phyloP scores from a whole-genome alignment of 164 flowering plant species.

The Aristolochia fimbriata region DNA sequence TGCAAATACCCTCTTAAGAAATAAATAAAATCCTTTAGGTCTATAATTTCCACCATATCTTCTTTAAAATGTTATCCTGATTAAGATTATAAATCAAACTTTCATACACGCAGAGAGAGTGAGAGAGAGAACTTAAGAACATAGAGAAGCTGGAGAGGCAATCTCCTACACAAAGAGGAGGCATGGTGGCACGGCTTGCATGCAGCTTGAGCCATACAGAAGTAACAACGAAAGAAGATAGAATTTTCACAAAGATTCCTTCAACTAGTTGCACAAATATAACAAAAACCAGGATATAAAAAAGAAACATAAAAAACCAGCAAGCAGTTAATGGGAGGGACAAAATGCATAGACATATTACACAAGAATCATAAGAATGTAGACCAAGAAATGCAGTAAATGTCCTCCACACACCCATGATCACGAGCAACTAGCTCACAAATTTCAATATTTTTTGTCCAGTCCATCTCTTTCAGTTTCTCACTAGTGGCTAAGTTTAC shows the following conservation, averaged over 20 bases:
- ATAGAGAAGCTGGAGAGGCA: no score
- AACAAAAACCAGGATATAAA: no score
- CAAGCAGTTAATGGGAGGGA: neutral
- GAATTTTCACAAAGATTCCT: no score
- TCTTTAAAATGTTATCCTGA: no score
- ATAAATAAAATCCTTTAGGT: neutral
- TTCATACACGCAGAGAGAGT: neutral
- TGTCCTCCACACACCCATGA: constrained; percentile 37
- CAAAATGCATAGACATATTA: neutral
- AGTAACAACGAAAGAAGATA: no score
- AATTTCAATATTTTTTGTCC: constrained; percentile 77
- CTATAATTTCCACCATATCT: neutral
- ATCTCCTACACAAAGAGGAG: no score
- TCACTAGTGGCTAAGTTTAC: constrained; percentile 79
- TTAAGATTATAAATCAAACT: neutral
- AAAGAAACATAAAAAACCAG: neutral
- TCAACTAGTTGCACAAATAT: no score
- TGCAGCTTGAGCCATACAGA: no score
- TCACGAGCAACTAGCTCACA: constrained; percentile 77
- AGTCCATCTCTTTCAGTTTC: constrained; percentile 74
- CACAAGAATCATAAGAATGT: no score
- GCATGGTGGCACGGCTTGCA: no score
- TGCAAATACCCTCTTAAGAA: neutral
- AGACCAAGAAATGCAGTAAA: neutral
- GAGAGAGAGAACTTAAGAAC: neutral